A percentile compares a stretch with the other conserved stretches of the same genome.
phyloP scores from a whole-genome alignment of 305 asterid genomes.

The Plantago lanceolata region DNA sequence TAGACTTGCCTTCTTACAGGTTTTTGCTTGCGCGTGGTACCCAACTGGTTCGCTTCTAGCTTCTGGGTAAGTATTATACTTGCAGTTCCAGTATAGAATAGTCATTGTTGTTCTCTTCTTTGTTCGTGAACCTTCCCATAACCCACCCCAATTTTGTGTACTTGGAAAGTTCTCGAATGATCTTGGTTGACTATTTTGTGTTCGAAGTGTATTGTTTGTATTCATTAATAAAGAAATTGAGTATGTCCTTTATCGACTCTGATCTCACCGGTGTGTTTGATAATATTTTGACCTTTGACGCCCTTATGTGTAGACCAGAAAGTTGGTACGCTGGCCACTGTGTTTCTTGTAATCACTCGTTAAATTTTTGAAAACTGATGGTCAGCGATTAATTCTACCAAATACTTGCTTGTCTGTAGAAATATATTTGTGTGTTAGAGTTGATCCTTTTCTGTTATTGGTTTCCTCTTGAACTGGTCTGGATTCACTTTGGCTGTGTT shows the following conservation, averaged over 20 bases:
- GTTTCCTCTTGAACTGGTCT: conserved; percentile 15
- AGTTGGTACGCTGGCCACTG: background rate
- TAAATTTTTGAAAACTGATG: background rate
- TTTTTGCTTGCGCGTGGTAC: conserved; percentile 97
- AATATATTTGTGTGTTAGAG: background rate
- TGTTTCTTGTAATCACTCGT: background rate
- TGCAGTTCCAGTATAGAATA: conserved; percentile 14
- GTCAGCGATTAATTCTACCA: background rate
- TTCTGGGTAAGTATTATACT: conserved; percentile 63
- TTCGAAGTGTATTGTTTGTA: background rate
- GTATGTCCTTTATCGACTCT: background rate
- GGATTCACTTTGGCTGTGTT: conserved; percentile 6
- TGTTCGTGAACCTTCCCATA: conserved; percentile 16
- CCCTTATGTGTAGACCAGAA: background rate
- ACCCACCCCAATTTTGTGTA: background rate
- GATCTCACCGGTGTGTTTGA: background rate
- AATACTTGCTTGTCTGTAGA: background rate
- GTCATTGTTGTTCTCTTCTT: background rate
- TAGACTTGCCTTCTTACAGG: conserved; percentile 44
- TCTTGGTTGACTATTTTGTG: background rate
- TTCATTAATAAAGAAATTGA: background rate
- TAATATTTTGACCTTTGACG: background rate
- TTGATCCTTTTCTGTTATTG: background rate
- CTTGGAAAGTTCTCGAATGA: background rate
- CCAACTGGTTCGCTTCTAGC: conserved; percentile 92